A percentile compares a stretch with the other conserved stretches of the same genome.
Evolutionary conservation across 164 flowering plant genomes (phyloP).

Genomic region (Stephania yunnanensis): DNA sequence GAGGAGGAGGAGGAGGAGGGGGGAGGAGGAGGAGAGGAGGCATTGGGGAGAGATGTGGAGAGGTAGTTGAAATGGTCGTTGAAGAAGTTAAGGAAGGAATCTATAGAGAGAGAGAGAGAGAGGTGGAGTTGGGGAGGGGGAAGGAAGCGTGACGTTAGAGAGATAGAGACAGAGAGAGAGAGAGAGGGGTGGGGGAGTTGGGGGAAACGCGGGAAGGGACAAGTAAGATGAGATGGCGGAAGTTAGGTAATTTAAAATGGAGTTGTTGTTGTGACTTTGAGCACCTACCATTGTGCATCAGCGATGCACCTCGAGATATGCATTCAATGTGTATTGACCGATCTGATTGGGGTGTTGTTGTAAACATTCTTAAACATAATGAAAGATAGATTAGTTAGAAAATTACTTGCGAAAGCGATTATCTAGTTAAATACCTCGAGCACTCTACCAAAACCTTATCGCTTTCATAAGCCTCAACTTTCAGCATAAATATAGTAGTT

Average conservation of each 20-base stretch:
- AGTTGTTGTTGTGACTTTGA: background rate
- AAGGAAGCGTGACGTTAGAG: slow-evolving; percentile 14
- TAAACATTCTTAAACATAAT: no score
- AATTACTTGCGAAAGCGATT: no score
- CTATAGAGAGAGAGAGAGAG: slow-evolving; percentile 10
- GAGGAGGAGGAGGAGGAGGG: slow-evolving; percentile 22
- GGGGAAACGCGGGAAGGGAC: slow-evolving; percentile 10
- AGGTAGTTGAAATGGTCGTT: slow-evolving; percentile 31
- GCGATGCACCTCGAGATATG: no score
- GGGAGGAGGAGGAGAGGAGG: slow-evolving; percentile 15
- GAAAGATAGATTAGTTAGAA: no score
- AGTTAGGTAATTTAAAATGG: slow-evolving; percentile 14
- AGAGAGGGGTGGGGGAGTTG: slow-evolving; percentile 42
- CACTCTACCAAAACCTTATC: no score
- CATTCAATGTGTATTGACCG: no score
- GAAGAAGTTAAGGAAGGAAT: slow-evolving; percentile 39
- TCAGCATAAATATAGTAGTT: no score
- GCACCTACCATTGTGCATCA: no score
- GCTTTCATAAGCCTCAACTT: no score
- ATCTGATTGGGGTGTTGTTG: no score
- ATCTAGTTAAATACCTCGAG: no score
- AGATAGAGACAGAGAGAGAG: slow-evolving; percentile 1
- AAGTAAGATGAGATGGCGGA: slow-evolving; percentile 5
- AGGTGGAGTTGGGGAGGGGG: slow-evolving; percentile 30
- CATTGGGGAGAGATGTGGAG: slow-evolving; percentile 20